Evolutionary conservation across 31 red algal species (phyloP).

Genomic region (Pterothamnion heteromorphum): DNA sequence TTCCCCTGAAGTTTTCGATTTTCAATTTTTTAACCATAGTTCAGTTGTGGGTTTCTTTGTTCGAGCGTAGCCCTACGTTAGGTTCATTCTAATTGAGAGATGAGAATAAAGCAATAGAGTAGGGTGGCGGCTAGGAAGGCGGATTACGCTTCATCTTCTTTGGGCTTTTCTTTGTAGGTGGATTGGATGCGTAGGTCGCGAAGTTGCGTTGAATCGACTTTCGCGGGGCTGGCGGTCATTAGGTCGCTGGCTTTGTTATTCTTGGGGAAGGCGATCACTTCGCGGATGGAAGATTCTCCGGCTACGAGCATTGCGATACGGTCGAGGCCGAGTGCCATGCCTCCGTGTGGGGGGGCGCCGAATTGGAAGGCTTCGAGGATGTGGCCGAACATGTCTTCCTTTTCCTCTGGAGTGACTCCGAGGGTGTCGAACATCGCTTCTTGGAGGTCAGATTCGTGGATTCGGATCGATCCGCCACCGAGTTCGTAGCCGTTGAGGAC

Average conservation of each 20-base stretch:
- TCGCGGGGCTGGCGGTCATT: slow-evolving; percentile 81
- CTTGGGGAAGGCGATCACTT: slow-evolving; percentile 98
- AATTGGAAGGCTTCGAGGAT: slow-evolving; percentile 86
- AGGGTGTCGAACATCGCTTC: slow-evolving; percentile 73
- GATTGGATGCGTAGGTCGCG: slow-evolving; percentile 66
- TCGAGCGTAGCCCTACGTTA: too few relatives aligned
- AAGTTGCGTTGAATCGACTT: slow-evolving; percentile 53
- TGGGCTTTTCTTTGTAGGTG: slow-evolving; percentile 23
- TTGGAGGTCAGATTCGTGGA: slow-evolving; percentile 79
- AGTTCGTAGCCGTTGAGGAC: slow-evolving; percentile 97
- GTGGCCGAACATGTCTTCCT: slow-evolving; percentile 90
- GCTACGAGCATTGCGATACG: slow-evolving; percentile 83
- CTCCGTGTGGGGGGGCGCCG: slow-evolving; percentile 96
- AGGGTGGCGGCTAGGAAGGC: too few relatives aligned
- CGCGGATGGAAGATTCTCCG: slow-evolving; percentile 74
- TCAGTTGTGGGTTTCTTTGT: too few relatives aligned
- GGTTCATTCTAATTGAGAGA: too few relatives aligned
- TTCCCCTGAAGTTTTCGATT: too few relatives aligned
- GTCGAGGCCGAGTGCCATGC: slow-evolving; percentile 94
- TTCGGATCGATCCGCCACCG: slow-evolving; percentile 94
- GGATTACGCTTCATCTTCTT: too few relatives aligned
- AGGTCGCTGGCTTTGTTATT: slow-evolving; percentile 87
- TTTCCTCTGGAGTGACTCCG: slow-evolving; percentile 62
- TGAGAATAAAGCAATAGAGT: too few relatives aligned
- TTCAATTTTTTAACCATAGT: too few relatives aligned